Conservation (phyloP, 2,329 filamentous ascomycete genomes). For the Epicoccum nigrum region DNA sequence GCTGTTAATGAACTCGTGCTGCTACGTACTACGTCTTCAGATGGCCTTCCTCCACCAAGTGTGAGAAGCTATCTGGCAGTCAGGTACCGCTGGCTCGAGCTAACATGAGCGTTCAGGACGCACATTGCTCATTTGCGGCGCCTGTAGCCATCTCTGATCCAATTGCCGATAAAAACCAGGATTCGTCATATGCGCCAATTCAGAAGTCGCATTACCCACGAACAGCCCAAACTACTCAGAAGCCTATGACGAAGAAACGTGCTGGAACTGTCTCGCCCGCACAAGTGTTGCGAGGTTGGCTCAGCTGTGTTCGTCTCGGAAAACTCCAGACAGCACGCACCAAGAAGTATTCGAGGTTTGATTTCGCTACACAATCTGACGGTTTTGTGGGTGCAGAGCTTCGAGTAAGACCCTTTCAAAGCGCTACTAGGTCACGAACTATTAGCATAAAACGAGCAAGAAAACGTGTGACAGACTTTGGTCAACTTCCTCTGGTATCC, state of each 20-base stretch:
- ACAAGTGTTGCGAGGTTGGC: neutral
- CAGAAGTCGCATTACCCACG: neutral
- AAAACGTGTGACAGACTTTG: neutral
- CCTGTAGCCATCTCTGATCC: conserved; percentile 28
- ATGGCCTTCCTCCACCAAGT: conserved; percentile 33
- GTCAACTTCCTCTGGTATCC: conserved; percentile 12
- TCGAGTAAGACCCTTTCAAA: neutral
- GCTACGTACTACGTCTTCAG: conserved; percentile 34
- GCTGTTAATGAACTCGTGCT: conserved; percentile 37
- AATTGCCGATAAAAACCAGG: conserved; percentile 34
- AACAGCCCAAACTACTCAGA: neutral
- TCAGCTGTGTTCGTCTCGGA: neutral
- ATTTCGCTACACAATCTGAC: conserved; percentile 11
- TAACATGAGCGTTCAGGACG: conserved; percentile 21
- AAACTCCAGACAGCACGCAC: neutral
- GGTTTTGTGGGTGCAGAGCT: conserved; percentile 22
- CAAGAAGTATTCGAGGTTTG: neutral
- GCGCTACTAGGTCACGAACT: neutral
- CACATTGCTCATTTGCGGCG: conserved; percentile 3
- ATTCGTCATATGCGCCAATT: neutral
- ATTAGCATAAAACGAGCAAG: neutral
- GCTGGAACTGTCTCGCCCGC: neutral
- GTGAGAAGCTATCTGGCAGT: conserved; percentile 22
- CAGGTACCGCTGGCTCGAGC: neutral
- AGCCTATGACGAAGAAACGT: neutral